phyloP scores from a whole-genome alignment of 768 basidiomycete genomes.

The Tylopilus sp. region DNA sequence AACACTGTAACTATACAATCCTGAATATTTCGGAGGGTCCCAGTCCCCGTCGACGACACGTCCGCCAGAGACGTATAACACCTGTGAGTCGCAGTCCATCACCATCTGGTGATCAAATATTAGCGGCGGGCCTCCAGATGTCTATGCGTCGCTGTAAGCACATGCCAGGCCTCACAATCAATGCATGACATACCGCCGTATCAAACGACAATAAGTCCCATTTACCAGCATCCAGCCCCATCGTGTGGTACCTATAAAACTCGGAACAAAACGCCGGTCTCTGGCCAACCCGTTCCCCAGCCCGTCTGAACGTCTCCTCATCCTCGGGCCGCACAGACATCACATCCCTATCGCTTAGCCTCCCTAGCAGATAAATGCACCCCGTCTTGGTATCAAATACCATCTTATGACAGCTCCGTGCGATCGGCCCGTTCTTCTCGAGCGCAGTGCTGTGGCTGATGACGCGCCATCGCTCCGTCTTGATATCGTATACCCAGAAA shows the following conservation, averaged over 20 bases:
- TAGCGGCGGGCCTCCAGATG: constrained; percentile 64
- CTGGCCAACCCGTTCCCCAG: constrained; percentile 18
- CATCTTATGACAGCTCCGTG: constrained; percentile 81
- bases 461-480: constrained; percentile 56
- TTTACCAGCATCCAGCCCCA: constrained; percentile 46
- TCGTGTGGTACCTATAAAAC: constrained; percentile 63
- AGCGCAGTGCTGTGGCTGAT: constrained; percentile 52
- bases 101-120: constrained; percentile 82
- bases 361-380: constrained; percentile 69
- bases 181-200: constrained; percentile 53
- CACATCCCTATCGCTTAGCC: constrained; percentile 56
- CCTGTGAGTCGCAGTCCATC: constrained; percentile 66
- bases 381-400: constrained; percentile 70
- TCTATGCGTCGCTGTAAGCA: constrained; percentile 32
- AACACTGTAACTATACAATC: constrained; percentile 71
- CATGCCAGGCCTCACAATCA: not conserved
- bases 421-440: constrained; percentile 63
- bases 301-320: constrained; percentile 18
- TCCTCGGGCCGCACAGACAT: constrained; percentile 22
- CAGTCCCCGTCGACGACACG: constrained; percentile 65
- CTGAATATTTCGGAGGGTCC: constrained; percentile 60
- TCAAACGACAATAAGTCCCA: constrained; percentile 73
- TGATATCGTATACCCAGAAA: constrained; percentile 71
- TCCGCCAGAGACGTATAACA: constrained; percentile 75
- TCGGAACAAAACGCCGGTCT: constrained; percentile 51